Conservation (phyloP, 441 rosid genomes). For the Lepidium campestre region DNA sequence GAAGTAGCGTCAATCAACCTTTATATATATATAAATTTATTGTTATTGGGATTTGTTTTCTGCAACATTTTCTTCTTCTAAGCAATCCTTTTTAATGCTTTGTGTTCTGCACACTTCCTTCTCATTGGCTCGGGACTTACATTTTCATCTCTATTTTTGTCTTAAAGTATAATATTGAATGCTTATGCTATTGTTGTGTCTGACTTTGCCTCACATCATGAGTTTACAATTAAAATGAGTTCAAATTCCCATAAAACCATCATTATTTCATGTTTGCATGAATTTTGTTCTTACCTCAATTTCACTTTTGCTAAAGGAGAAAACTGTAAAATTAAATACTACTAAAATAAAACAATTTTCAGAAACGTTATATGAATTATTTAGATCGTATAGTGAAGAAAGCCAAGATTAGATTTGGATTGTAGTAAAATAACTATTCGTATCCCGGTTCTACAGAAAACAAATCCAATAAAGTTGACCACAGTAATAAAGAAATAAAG, state of each 20-base stretch:
- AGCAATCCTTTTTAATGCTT: slow-evolving; percentile 30
- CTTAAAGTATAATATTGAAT: slow-evolving; percentile 13
- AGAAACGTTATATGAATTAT: not conserved
- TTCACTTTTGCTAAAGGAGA: no score
- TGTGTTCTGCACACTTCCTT: slow-evolving; percentile 23
- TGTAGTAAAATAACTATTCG: slow-evolving; percentile 9
- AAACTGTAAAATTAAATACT: no score
- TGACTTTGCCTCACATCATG: not conserved
- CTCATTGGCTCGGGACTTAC: slow-evolving; percentile 23
- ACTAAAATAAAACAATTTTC: not conserved
- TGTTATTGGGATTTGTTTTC: slow-evolving; percentile 25
- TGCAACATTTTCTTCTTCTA: slow-evolving; percentile 29
- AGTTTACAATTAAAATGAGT: not conserved
- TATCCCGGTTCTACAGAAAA: slow-evolving; percentile 3
- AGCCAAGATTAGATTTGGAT: slow-evolving; percentile 5
- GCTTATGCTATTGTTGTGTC: slow-evolving; percentile 9
- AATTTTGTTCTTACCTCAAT: not conserved
- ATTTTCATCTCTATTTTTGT: not conserved
- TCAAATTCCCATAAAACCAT: not conserved
- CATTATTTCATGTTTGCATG: not conserved
- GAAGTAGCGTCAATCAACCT: slow-evolving; percentile 31
- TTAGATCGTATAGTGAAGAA: not conserved
- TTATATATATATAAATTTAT: not conserved
- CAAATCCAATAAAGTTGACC: slow-evolving; percentile 1
- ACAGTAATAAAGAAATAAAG: not conserved